Evolutionary conservation across 208 protist genomes (phyloP).

Genomic region (Jaenimonas drosophilae): DNA sequence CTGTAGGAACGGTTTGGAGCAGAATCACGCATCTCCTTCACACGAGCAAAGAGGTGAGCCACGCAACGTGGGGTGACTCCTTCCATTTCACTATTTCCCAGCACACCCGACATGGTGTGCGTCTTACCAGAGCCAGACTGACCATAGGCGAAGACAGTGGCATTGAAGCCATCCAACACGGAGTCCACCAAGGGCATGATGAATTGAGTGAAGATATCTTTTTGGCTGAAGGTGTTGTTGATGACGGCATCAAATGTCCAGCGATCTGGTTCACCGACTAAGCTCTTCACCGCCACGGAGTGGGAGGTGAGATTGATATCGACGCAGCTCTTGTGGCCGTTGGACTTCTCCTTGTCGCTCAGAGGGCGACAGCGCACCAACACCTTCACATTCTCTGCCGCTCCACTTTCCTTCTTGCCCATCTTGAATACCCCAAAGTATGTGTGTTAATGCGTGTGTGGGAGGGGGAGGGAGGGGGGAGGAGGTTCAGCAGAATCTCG

Average conservation of each 20-base stretch:
- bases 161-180: constrained; percentile 86
- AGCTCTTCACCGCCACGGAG: constrained; percentile 50
- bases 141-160: constrained; percentile 94
- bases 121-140: constrained; percentile 94
- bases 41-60: constrained; percentile 62
- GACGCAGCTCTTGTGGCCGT: constrained; percentile 69
- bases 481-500: too few species aligned
- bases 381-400: constrained; percentile 86
- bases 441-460: neutral
- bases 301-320: constrained; percentile 63
- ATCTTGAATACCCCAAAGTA: constrained; percentile 11
- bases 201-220: constrained; percentile 83
- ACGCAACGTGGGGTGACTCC: constrained; percentile 79
- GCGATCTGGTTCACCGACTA: constrained; percentile 53
- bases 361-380: constrained; percentile 80
- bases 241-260: constrained; percentile 89
- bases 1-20: constrained; percentile 29
- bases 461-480: neutral
- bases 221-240: constrained; percentile 82
- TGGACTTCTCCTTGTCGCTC: constrained; percentile 63
- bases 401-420: constrained; percentile 53
- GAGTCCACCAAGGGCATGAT: constrained; percentile 80
- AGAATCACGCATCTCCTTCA: constrained; percentile 31
- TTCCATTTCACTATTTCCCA: constrained; percentile 43
- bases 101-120: constrained; percentile 86